Evolutionary conservation across 768 basidiomycete species (phyloP).

Genomic region (Pulveroboletus sp.): DNA sequence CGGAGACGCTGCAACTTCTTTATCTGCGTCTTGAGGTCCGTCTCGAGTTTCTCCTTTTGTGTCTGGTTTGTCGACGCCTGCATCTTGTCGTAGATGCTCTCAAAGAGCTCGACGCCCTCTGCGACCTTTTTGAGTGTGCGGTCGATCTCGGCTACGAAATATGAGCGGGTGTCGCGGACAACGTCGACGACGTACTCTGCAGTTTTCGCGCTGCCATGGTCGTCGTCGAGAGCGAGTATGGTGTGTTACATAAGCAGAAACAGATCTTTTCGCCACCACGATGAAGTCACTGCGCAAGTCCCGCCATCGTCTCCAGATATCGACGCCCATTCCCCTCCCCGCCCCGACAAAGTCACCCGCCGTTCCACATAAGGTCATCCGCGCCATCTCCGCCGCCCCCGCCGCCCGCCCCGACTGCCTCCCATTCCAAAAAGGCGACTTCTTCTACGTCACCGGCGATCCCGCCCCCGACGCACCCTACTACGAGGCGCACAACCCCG

Average conservation of each 20-base stretch:
- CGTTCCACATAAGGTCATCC: slow-evolving; percentile 95
- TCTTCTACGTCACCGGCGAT: slow-evolving; percentile 93
- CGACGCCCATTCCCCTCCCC: slow-evolving; percentile 64
- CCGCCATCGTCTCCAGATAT: slow-evolving; percentile 58
- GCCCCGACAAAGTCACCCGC: slow-evolving; percentile 50
- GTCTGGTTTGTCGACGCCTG: slow-evolving; percentile 93
- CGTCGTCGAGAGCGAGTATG: slow-evolving; percentile 5
- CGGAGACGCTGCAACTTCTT: slow-evolving; percentile 87
- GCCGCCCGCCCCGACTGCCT: slow-evolving; percentile 81
- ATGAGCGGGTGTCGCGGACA: too few relatives aligned
- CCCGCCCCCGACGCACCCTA: slow-evolving; percentile 54
- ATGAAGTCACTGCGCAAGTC: slow-evolving; percentile 89
- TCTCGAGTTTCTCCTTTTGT: slow-evolving; percentile 98
- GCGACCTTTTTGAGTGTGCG: slow-evolving; percentile 95
- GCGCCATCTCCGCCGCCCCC: slow-evolving; percentile 66
- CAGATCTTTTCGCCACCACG: slow-evolving; percentile 11
- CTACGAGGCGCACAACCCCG: slow-evolving; percentile 95
- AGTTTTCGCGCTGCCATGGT: slow-evolving; percentile 89
- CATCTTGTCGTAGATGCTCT: slow-evolving; percentile 98
- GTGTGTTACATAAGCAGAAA: slow-evolving; percentile 27
- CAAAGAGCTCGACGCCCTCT: slow-evolving; percentile 94
- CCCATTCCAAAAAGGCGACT: slow-evolving; percentile 90
- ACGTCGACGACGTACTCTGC: slow-evolving; percentile 55
- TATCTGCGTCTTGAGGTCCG: slow-evolving; percentile 95
- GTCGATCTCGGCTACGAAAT: slow-evolving; percentile 88